Percentiles rank a stretch among this genome's conserved stretches.
phyloP scores from a whole-genome alignment of 495 filamentous ascomycete species.

The Hypoxylon intermedium region DNA sequence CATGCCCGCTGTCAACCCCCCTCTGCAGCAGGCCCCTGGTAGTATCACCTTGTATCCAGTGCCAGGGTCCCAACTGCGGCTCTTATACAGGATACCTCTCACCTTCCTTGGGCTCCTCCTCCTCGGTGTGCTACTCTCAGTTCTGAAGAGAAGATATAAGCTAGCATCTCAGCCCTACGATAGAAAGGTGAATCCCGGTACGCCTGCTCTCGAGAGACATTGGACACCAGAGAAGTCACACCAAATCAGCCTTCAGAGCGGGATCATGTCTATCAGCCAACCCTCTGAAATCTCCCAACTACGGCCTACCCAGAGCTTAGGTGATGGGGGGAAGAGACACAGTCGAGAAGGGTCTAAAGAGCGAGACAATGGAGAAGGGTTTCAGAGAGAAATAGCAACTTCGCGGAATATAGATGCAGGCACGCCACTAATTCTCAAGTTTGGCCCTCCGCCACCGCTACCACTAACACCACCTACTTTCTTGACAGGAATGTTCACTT shows the following conservation, averaged over 20 bases:
- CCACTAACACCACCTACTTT: conserved; percentile 51
- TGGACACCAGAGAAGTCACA: conserved; percentile 35
- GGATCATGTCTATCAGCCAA: conserved; percentile 39
- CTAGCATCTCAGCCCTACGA: conserved; percentile 9
- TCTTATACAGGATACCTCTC: conserved; percentile 38
- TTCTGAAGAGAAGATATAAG: conserved; percentile 39
- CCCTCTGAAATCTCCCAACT: conserved; percentile 21
- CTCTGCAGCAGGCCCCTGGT: conserved; percentile 44
- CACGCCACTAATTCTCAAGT: conserved; percentile 37
- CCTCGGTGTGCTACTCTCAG: conserved; percentile 34
- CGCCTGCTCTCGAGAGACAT: conserved; percentile 18
- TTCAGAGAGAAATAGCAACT: conserved; percentile 15
- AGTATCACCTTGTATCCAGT: conserved; percentile 43
- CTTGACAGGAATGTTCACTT: conserved; percentile 41
- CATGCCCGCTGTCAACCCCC: conserved; percentile 53
- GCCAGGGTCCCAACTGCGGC: conserved; percentile 32
- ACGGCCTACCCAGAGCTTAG: conserved; percentile 4
- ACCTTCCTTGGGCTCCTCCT: conserved; percentile 39
- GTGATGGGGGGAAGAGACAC: conserved; percentile 18
- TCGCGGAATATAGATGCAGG: conserved; percentile 20
- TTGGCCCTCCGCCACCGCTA: conserved; percentile 47
- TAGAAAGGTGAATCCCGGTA: conserved; percentile 1
- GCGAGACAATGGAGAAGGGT: conserved; percentile 10
- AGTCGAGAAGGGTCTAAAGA: conserved; percentile 22
- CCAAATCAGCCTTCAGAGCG: conserved; percentile 23